A percentile compares a stretch with the other conserved stretches of the same genome.
phyloP scores from a whole-genome alignment of 805 yeast species.

The Debaryomyces castellii region DNA sequence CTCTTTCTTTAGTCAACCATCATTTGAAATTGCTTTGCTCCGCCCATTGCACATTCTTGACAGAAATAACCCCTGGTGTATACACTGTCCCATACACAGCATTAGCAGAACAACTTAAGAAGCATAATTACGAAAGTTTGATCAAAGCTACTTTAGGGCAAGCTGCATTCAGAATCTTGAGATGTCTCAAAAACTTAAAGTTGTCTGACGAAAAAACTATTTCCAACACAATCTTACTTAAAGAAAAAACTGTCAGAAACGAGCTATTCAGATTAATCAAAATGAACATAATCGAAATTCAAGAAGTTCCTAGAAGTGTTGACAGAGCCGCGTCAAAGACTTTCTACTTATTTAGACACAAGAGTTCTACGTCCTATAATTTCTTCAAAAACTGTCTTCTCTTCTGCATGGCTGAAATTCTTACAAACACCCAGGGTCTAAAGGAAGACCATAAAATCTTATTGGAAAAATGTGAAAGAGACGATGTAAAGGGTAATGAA shows the following conservation, averaged over 20 bases:
- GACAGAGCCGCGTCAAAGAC: conserved; percentile 92
- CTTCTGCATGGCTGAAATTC: conserved; percentile 52
- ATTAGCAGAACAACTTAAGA: conserved; percentile 46
- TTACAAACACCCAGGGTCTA: conserved; percentile 49
- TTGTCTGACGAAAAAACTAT: conserved; percentile 84
- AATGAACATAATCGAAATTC: conserved; percentile 77
- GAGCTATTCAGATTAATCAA: conserved; percentile 65
- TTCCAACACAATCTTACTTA: conserved; percentile 71
- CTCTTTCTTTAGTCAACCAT: conserved; percentile 43
- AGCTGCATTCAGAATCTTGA: conserved; percentile 67
- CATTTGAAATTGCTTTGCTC: conserved; percentile 70
- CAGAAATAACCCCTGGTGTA: conserved; percentile 52
- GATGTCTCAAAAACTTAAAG: conserved; percentile 69
- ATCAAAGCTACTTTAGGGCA: conserved; percentile 63
- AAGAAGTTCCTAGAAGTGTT: conserved; percentile 88
- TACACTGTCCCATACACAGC: conserved; percentile 64
- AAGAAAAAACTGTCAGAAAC: conserved; percentile 73
- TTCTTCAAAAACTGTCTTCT: conserved; percentile 42
- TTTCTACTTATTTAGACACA: conserved; percentile 75
- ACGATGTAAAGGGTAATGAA: conserved; percentile 85
- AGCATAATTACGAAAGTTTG: conserved; percentile 53
- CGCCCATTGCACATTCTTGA: conserved; percentile 52
- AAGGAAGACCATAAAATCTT: conserved; percentile 64
- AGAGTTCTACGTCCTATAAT: conserved; percentile 33
- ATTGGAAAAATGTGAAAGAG: conserved; percentile 79